Evolutionary conservation across 2,329 filamentous ascomycete genomes (phyloP), one percentile per base, ranked within the genome.

Genomic region (Colletotrichum sp.): DNA sequence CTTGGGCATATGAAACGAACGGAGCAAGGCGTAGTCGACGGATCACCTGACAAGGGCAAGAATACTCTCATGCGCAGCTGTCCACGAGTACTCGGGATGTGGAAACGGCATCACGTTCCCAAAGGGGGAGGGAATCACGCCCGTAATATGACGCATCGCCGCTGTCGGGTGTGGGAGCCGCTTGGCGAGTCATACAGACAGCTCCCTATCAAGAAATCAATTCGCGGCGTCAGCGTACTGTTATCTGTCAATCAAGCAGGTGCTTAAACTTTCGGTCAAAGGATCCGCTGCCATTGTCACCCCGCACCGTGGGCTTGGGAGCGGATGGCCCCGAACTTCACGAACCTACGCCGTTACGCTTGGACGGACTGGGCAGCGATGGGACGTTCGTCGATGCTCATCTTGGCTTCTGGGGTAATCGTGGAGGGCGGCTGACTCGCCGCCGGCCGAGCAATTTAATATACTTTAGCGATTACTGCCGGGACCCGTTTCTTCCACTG

Each of bases 341-440:
- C 55, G 36, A 72, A 38, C 55, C 64, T 48, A 48, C 43, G 43
- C 60, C 55, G 16, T 56, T 64, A n/a, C 30, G 38, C 38, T 48
- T 48, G 55, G 69, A 38, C 43, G 12, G 60, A 36, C 24, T 9
- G 32, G 43, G n/a, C 43, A 21, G 18, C 43, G 43, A 48, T 48
- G n/a, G n/a, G 43, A 48, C 43, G 43, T 48, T 48, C 34, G 69
- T 28, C 69, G 68, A 26, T 64, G 55, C 7, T 58, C 30, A 64
- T 38, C 55, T 73, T 67, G 62, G 62, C 69, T 75, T 72, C 69
- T 13, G 73, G 62, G 69, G 69, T 75, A 68, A 75, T 68, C 73
- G 73, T 73, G 62, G 69, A 62, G 62, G 24, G 30, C 18, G 12
- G 28, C 64, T 72, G 73, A 75, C 73, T 75, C 73, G 69, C 43